A percentile compares a stretch with the other conserved stretches of the same genome.
These are phyloP conservation scores for Solanum peruvianum DNA, from an alignment of 257 asterid species.

Conservation along the genomic window DNA sequence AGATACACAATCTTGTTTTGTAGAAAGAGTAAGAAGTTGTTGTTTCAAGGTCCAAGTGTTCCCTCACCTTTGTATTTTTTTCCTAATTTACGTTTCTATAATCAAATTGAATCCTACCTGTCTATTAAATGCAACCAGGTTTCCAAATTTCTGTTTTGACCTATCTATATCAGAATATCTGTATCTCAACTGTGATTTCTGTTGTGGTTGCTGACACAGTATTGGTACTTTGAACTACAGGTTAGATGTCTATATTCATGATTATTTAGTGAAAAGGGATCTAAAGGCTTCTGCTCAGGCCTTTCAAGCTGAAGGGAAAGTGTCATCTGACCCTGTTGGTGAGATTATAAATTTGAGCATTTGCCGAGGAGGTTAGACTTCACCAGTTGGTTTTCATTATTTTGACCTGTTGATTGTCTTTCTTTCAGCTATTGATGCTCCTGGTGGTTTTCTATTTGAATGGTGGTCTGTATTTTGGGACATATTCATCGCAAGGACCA, in stretches of 20 bases:
- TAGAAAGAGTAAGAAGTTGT: background rate
- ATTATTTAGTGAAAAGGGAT: constrained; percentile 92
- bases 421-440: constrained; percentile 94
- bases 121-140: background rate
- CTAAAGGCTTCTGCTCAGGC: constrained; percentile 96
- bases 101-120: background rate
- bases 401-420: background rate
- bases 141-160: background rate
- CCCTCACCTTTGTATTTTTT: background rate
- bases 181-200: background rate
- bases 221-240: constrained; percentile 21
- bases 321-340: constrained; percentile 98
- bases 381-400: background rate
- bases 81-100: background rate
- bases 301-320: constrained; percentile 96
- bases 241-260: constrained; percentile 95
- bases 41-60: background rate
- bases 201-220: background rate
- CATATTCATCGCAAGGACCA: constrained; percentile 94
- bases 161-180: background rate
- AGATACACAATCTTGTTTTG: background rate
- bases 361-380: background rate
- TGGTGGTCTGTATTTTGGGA: constrained; percentile 99
- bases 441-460: constrained; percentile 96
- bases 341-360: constrained; percentile 4